Base-by-base conservation (phyloP, 495 filamentous ascomycete species). In the Lophium mytilinum region DNA sequence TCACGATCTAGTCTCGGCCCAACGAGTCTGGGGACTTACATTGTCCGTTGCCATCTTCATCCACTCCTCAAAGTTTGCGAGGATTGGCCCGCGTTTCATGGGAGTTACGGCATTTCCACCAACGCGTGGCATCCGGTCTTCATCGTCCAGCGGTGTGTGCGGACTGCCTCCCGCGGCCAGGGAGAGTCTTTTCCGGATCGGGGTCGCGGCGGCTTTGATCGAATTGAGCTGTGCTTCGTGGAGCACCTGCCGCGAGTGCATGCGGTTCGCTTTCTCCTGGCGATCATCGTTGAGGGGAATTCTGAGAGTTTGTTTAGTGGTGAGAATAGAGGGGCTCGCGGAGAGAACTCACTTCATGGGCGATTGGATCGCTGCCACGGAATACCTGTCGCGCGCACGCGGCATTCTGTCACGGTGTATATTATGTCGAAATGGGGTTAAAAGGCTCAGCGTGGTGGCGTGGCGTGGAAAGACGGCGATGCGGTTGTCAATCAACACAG, bases 1-100 rank as follows among this genome's bases (percentile, higher is more conserved):
- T 33, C n/a, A 9, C 40, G 46, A 11, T 17, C 14, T 5, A 6
- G 24, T 30, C 24, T 30, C 3, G 24, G 6, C 24, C 24, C 6
- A 6, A 30, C 24, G 19, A 47, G 34, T 17, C 30, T 46, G 21
- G 11, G 7, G 45, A n/a, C 57, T 41, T 56, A 72, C 70, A 62
- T 99, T 99, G 75, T 99, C 93, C 19, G 92, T 97, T 9, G 94
- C 94, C 89, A 97, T 91, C 80, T 97, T 99, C 94, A 99, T 97
- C 93, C 93, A 97, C 68, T 99, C 94, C 71, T 99, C 93, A 66
- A 97, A 99, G 72, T 97, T 97, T 51, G 94, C 94, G 51, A 97
- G 69, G 54, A 99, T 87, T 0, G 93, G 94, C 35, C 95, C 88
- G 41, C 93, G 87, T 77, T 96, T 95, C 86, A 96, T 90, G 14